phyloP scores from a whole-genome alignment of 306 rosid species.

The Quillaja saponaria region DNA sequence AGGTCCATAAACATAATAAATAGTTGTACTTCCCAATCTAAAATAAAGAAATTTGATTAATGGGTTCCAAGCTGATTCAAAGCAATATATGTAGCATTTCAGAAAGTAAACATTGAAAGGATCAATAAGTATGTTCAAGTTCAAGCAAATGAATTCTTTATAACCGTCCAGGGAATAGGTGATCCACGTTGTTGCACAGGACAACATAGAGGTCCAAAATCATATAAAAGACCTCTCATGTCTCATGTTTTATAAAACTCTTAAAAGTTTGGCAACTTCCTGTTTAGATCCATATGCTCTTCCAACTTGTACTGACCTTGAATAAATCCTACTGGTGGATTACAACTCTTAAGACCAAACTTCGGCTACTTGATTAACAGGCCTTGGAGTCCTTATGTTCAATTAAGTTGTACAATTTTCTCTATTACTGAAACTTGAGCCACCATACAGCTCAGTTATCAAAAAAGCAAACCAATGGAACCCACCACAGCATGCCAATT shows the following conservation, averaged over 20 bases:
- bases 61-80: background rate
- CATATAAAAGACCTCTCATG: background rate
- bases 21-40: background rate
- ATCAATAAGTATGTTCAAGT: too few species aligned
- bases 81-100: too few species aligned
- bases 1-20: background rate
- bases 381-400: too few species aligned
- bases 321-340: background rate
- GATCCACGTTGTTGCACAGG: too few species aligned
- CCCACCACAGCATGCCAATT: slow-evolving; percentile 17
- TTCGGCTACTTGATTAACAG: too few species aligned
- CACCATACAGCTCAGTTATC: slow-evolving; percentile 10
- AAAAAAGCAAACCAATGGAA: slow-evolving; percentile 15
- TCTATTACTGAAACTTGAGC: background rate
- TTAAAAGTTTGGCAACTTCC: background rate
- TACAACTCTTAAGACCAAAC: background rate
- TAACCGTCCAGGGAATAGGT: too few species aligned
- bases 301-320: background rate
- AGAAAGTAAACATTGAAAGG: too few species aligned
- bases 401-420: too few species aligned
- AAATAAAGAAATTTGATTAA: slow-evolving; percentile 3
- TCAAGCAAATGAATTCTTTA: too few species aligned
- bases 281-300: background rate
- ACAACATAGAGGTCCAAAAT: slow-evolving; percentile 14
- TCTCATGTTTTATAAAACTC: background rate